These are phyloP conservation scores for Pseudogymnoascus sp. DNA, from an alignment of 2,329 filamentous ascomycete genomes.

Conservation along the genomic window DNA sequence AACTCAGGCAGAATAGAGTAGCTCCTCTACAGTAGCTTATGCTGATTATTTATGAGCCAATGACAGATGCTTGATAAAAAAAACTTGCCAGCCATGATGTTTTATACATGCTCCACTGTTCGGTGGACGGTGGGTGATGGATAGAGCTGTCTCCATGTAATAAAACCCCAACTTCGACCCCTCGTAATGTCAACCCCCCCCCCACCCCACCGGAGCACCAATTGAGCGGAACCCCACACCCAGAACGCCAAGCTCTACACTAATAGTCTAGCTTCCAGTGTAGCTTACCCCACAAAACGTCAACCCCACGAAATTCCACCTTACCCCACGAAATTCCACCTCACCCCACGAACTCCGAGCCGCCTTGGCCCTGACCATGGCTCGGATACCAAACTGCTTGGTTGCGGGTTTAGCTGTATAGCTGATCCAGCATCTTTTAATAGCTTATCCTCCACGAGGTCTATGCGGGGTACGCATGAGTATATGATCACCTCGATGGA, in stretches of 20 bases:
- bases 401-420: not conserved
- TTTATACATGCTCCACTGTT: not conserved
- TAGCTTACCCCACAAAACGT: not conserved
- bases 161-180: not conserved
- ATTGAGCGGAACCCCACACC: not conserved
- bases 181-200: not conserved
- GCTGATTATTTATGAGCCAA: not conserved
- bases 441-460: not conserved
- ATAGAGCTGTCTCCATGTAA: not conserved
- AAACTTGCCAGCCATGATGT: not conserved
- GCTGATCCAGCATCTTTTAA: not conserved
- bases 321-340: not conserved
- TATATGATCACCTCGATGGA: constrained; percentile 19
- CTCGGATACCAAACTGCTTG: not conserved
- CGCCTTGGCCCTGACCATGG: not conserved
- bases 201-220: not conserved
- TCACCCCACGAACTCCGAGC: constrained; percentile 1
- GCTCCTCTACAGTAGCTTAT: not conserved
- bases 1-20: not conserved
- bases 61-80: not conserved
- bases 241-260: not conserved
- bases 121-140: not conserved
- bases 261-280: not conserved
- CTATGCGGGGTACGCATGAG: constrained; percentile 7
- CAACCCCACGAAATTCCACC: not conserved